Percentiles rank a stretch among this genome's conserved stretches.
These are phyloP conservation scores for Solanum neorickii DNA, from an alignment of 257 asterid species.

Conservation along the genomic window DNA sequence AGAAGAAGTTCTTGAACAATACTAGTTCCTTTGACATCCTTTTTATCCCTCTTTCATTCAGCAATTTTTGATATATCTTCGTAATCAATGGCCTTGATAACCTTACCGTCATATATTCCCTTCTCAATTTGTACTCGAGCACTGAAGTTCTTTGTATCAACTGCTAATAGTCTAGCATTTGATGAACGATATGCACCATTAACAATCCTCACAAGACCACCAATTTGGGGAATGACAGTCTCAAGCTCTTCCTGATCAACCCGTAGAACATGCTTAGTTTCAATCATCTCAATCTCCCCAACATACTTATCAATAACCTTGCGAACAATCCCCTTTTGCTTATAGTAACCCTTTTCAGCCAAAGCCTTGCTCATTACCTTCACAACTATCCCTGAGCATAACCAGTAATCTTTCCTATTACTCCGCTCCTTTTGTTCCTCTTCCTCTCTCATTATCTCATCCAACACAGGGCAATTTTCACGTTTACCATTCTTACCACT, in stretches of 20 bases:
- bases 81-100: slow-evolving; percentile 73
- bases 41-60: background rate
- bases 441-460: slow-evolving; percentile 75
- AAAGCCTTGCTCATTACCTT: slow-evolving; percentile 87
- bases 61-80: slow-evolving; percentile 82
- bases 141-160: slow-evolving; percentile 51
- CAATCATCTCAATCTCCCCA: slow-evolving; percentile 93
- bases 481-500: slow-evolving; percentile 5
- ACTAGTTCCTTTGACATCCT: background rate
- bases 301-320: slow-evolving; percentile 71
- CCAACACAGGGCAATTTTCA: slow-evolving; percentile 42
- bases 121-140: slow-evolving; percentile 86
- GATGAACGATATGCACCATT: slow-evolving; percentile 91
- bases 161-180: slow-evolving; percentile 51
- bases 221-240: slow-evolving; percentile 92
- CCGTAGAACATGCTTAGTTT: slow-evolving; percentile 72
- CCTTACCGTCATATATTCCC: slow-evolving; percentile 82
- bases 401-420: slow-evolving; percentile 90
- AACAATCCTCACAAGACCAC: slow-evolving; percentile 77
- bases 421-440: slow-evolving; percentile 71
- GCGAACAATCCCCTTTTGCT: slow-evolving; percentile 74
- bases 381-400: slow-evolving; percentile 73
- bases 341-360: slow-evolving; percentile 73
- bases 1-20: background rate
- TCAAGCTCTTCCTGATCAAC: slow-evolving; percentile 94